Base-by-base conservation (phyloP, 1,284 basidiomycete species). In the Tylopilus sp. region DNA sequence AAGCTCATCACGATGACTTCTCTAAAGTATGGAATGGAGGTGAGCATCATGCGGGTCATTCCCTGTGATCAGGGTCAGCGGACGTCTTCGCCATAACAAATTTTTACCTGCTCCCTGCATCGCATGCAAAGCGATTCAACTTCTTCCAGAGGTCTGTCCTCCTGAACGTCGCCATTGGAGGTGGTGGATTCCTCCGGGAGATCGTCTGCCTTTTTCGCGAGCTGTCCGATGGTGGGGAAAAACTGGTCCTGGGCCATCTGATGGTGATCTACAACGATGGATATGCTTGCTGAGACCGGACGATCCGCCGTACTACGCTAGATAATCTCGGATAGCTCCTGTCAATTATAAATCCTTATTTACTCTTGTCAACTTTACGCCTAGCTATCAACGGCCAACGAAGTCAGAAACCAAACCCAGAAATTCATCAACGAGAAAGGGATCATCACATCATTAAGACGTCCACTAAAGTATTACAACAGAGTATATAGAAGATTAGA, bases 1-100 rank as follows among this genome's bases (percentile, higher is more conserved):
- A 99, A 99, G 40, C 92, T 95, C 83, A 95, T 94, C 54, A 99
- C 85, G 63, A 99, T 91, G 52, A 99, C 89, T 73, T 99, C 92
- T 53, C 85, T 82, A 77, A 99, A 99, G 77, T 90, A 99, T 0
- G 97, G 97, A 54, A 99, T 99, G 19, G 88, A 88, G 2, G 96
- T 99, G 52, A 99, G 79, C 59, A 99, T 83, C 67, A 99, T 76
- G 44, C 94, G 80, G 1, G 97, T 99, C n/a, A 79, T 77, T 31
- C 97, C 97, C 88, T 97, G 61, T 1, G 25, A 37, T 52, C 20
- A 40, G 22, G 26, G 28, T 49, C 73, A 70, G 72, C 53, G 53
- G 52, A 44, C 20, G 48, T 53, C n/a, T n/a, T n/a, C n/a, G n/a
- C n/a, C n/a, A n/a, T n/a, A n/a, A n/a, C n/a, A n/a, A n/a, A n/a